Base-by-base conservation (phyloP, 768 basidiomycete species). In the Rhizopogon vinicolor region DNA sequence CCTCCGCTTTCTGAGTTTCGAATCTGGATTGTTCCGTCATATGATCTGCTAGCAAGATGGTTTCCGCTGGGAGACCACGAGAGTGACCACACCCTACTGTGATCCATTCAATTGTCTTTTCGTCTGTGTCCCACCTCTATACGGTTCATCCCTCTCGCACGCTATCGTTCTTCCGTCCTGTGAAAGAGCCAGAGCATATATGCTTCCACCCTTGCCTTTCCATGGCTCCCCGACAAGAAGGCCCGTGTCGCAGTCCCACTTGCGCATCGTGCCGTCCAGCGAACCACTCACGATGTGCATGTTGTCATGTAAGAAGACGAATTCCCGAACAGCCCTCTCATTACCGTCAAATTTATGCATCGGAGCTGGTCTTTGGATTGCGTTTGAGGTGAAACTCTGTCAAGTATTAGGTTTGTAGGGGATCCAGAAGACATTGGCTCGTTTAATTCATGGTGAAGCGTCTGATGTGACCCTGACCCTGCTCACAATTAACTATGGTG, bases 61-160 rank as follows among this genome's bases (percentile, higher is more conserved):
- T 68, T 66, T 8, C 74, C 74, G 58, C 77, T 73, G 41, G 75
- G 75, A 12, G 72, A 73, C 51, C 77, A 70, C 58, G 67, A 60
- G 53, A 77, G 70, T 37, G 65, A 66, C 9, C 25, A 37, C 7
- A 58, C 28, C 2, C 73, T 22, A 1, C 29, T 54, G 39, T 58
- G 52, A 28, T 35, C 25, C 19, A 10, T 28, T 28, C 53, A 5
- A 50, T 22, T 16, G 18, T 9, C 16, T 28, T n/a, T 13, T 53
- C 49, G 6, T 33, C 41, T 13, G 28, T 53, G 42, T 58, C 31
- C 58, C 58, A 60, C 8, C 48, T 10, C 4, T 40, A 16, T 3
- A 69, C 54, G 10, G 58, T 61, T 42, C 66, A 5, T 41, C 49
- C 8, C 58, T 57, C 1, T 54, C 60, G 29, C 41, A 57, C 9